A percentile compares a stretch with the other conserved stretches of the same genome.
Conservation (phyloP, 2,329 filamentous ascomycete genomes). For the Sporothrix curviconia region DNA sequence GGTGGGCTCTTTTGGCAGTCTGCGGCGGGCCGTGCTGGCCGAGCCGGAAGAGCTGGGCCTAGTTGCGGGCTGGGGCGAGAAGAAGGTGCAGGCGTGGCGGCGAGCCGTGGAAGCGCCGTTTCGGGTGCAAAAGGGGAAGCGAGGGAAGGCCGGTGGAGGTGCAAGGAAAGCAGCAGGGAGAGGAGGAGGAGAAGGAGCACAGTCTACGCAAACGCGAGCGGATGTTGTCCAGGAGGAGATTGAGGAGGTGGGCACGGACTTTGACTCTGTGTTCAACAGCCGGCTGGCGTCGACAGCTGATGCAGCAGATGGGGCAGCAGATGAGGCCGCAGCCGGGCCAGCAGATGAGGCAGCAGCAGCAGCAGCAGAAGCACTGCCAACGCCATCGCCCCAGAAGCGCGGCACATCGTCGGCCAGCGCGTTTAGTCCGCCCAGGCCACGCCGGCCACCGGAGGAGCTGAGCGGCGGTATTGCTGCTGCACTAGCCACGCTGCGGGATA, state of each 20-base stretch:
- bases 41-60: slow-evolving; percentile 75
- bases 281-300: slow-evolving; percentile 18
- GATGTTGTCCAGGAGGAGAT: neutral
- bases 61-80: slow-evolving; percentile 90
- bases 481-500: slow-evolving; percentile 50
- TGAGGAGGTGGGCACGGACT: neutral
- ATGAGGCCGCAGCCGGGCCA: too few species aligned
- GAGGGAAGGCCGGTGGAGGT: slow-evolving; percentile 22
- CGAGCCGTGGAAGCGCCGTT: slow-evolving; percentile 80
- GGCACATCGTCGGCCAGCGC: slow-evolving; percentile 2
- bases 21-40: slow-evolving; percentile 82
- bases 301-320: too few species aligned
- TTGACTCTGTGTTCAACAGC: slow-evolving; percentile 12
- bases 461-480: slow-evolving; percentile 55
- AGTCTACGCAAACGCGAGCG: neutral
- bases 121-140: slow-evolving; percentile 64
- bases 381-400: slow-evolving; percentile 26
- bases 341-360: too few species aligned
- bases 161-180: neutral
- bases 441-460: slow-evolving; percentile 34
- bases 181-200: neutral
- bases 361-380: too few species aligned
- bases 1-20: slow-evolving; percentile 84
- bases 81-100: slow-evolving; percentile 85
- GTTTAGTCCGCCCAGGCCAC: slow-evolving; percentile 12